Base-by-base conservation (phyloP, 2,329 filamentous ascomycete genomes). In the Verticillium alfalfae region DNA sequence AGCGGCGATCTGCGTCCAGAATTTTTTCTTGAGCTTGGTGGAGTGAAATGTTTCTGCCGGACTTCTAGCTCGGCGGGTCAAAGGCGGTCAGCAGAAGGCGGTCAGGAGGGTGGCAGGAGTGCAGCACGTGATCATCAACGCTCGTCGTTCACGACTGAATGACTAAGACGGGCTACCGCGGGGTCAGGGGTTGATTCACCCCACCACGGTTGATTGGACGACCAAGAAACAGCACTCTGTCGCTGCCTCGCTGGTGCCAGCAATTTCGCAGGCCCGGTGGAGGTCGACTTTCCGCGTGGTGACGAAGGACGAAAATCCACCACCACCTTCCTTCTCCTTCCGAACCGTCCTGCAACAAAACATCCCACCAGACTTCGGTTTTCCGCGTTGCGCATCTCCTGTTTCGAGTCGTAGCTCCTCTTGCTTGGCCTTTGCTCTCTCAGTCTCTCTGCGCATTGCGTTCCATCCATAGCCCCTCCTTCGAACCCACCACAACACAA, bases 201-300 rank as follows among this genome's bases (percentile, higher is more conserved):
- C 68, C 70, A 71, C 72, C 68, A 68, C 68, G 68, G 73, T 76
- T 77, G 75, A 76, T 76, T 76, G 74, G 75, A 69, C 73, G 73
- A 75, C 73, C 67, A 52, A 52, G 45, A 9, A 52, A 52, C 45
- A 52, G 45, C 45, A 52, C n/a, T 18, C n/a, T 18, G 45, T 18
- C 45, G n/a, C 45, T 52, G 45, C 45, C 45, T 63, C 63, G 22
- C 61, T 60, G 61, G 59, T 66, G 61, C 61, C 64, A 65, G 65
- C 58, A 63, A 62, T 66, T 66, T 65, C 62, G 65, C 60, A 52
- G 45, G 26, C 45, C 45, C 45, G 12, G 45, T 52, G 45, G 45
- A 52, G 45, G 45, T 52, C 45, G 45, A 52, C 39, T 45, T 45
- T 52, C 45, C 45, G 45, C 18, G 45, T 22, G 45, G 45, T 52